phyloP scores from a whole-genome alignment of 2,329 filamentous ascomycete genomes.

The Aspergillus aculeatus region DNA sequence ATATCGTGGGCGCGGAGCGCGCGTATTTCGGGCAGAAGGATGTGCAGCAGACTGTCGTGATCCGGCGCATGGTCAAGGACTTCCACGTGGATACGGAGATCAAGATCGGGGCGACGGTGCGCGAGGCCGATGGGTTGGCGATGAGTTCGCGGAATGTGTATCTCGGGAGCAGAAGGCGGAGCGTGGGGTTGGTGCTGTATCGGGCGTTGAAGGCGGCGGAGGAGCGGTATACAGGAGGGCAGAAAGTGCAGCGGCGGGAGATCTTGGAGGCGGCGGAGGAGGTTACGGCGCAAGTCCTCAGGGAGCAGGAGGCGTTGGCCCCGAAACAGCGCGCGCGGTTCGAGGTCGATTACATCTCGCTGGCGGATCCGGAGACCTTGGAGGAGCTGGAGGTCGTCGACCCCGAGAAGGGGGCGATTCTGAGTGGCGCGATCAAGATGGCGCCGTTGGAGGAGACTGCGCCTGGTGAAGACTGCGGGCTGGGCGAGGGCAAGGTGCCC shows the following conservation, averaged over 20 bases:
- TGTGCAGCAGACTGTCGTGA: slow-evolving; percentile 90
- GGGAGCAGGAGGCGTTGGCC: slow-evolving; percentile 61
- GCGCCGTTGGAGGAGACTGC: slow-evolving; percentile 69
- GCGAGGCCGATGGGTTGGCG: slow-evolving; percentile 79
- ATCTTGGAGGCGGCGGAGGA: slow-evolving; percentile 71
- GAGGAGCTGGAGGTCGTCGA: slow-evolving; percentile 74
- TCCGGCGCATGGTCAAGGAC: slow-evolving; percentile 82
- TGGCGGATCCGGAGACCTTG: slow-evolving; percentile 82
- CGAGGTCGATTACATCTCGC: slow-evolving; percentile 87
- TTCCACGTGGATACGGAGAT: slow-evolving; percentile 78
- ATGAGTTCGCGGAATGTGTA: slow-evolving; percentile 94
- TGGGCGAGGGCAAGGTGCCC: slow-evolving; percentile 70
- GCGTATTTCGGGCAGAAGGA: slow-evolving; percentile 98
- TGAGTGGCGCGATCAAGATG: slow-evolving; percentile 93
- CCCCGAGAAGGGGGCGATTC: slow-evolving; percentile 67
- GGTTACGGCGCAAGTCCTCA: slow-evolving; percentile 55
- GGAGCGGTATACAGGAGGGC: slow-evolving; percentile 58
- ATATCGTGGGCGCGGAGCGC: slow-evolving; percentile 72
- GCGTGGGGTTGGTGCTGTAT: slow-evolving; percentile 69
- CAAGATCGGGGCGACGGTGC: slow-evolving; percentile 69
- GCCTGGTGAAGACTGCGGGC: slow-evolving; percentile 66
- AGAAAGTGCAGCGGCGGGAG: slow-evolving; percentile 54
- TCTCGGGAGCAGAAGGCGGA: slow-evolving; percentile 71
- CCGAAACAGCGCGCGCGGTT: slow-evolving; percentile 66
- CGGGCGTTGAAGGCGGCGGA: slow-evolving; percentile 71